phyloP scores from a whole-genome alignment of 257 asterid species.

The Henckelia pumila region DNA sequence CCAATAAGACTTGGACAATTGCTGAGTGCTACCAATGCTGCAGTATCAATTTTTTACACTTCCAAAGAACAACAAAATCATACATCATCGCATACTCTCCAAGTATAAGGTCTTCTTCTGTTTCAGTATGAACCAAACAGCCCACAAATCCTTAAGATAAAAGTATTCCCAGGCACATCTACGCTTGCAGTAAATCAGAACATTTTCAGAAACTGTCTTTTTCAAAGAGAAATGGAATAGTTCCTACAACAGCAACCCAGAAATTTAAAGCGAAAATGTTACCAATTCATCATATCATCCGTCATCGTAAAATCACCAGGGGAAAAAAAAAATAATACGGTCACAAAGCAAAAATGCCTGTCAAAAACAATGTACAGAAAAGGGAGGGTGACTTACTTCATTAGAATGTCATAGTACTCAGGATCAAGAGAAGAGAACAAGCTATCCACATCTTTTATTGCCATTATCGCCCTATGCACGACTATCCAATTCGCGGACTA shows the following conservation, averaged over 20 bases:
- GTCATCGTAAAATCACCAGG: neutral
- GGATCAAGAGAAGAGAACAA: constrained; percentile 86
- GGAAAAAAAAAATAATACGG: neutral
- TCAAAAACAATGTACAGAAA: neutral
- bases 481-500: constrained; percentile 98
- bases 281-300: neutral
- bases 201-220: neutral
- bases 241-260: neutral
- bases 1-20: neutral
- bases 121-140: neutral
- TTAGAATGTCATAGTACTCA: constrained; percentile 90
- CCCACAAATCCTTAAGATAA: neutral
- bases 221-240: too few species aligned
- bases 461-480: constrained; percentile 98
- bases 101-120: neutral
- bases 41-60: neutral
- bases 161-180: neutral
- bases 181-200: neutral
- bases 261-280: neutral
- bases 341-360: neutral
- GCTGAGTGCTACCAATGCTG: neutral
- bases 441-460: constrained; percentile 88
- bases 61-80: too few species aligned
- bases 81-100: neutral
- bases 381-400: constrained; percentile 60